Base-by-base conservation (phyloP, 306 rosid genomes). In the Pterocarpus santalinus region DNA sequence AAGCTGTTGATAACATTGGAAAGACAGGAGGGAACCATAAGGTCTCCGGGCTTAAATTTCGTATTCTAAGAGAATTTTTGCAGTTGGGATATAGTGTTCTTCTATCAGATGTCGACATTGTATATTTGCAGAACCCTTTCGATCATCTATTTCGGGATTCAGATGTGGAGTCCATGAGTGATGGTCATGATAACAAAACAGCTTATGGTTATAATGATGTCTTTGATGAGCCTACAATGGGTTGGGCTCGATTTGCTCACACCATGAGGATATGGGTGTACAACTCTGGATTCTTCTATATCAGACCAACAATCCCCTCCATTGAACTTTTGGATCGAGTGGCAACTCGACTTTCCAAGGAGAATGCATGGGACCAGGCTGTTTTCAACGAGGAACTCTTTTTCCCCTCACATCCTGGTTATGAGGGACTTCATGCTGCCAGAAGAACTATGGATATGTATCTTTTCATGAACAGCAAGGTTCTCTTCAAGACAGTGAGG, bases 191-290 rank as follows among this genome's bases (percentile, higher is more conserved):
- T 75, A 94, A 94, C 81, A 83, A 7, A 75, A 94, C 98, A 55
- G 95, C 97, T 69, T 94, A 94, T 51, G 98, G 97, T 61, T 92
- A 43, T 36, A 85, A 92, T 3, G 85, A 94, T 80, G 98, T 92
- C 55, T 92, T 89, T 58, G 92, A 91, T 33, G 98, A 94, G 71
- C 92, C 89, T 43, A 62, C 86, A 5, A 94, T 94, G 98, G 97
- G 98, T 34, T 94, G 98, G 98, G 95, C 97, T 38, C 89, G 97
- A 58, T 92, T 41, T 58, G 97, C 97, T 12, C 97, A 92, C 71
- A 94, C 98, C 0, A 92, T 92, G 97, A 84, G 97, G 72, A 89
- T 91, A n/a, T 94, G 98, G 98, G 98, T 92, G 72, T 91, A 43
- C 77, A 94, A 94, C 91, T 94, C 97, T 2, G 98, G 98, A 74